Conservation (phyloP, 306 rosid species). For the Begonia peltatifolia region DNA sequence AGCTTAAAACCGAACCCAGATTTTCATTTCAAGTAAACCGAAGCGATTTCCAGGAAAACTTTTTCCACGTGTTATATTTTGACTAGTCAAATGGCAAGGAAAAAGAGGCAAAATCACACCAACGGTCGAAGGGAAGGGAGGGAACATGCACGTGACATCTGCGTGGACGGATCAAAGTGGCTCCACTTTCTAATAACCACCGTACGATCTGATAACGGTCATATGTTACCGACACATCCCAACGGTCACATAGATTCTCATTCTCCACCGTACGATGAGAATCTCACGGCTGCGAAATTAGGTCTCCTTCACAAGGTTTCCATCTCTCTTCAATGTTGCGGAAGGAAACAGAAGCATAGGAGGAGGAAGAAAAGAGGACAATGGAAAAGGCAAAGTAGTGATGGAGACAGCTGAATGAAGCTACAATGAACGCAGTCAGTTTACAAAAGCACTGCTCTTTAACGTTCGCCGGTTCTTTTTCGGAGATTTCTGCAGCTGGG, state of each 20-base stretch:
- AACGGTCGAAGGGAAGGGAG: too few relatives aligned
- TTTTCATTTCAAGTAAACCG: too few relatives aligned
- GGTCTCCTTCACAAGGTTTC: constrained; percentile 15
- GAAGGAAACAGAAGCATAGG: constrained; percentile 31
- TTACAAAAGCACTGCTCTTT: constrained; percentile 22
- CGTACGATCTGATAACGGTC: constrained; percentile 43
- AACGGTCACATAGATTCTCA: constrained; percentile 38
- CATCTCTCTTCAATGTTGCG: constrained; percentile 15
- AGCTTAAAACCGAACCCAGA: too few relatives aligned
- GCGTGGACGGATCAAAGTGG: too few relatives aligned
- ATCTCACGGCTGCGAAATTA: constrained; percentile 22
- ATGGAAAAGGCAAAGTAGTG: neutral
- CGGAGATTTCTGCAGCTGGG: constrained; percentile 10
- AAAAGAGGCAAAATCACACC: too few relatives aligned
- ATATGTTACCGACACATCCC: constrained; percentile 48
- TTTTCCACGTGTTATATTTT: too few relatives aligned
- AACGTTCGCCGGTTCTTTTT: constrained; percentile 30
- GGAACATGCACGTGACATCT: too few relatives aligned
- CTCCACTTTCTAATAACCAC: too few relatives aligned
- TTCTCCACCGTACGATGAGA: constrained; percentile 43
- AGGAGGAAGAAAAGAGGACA: constrained; percentile 8
- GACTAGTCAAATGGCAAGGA: too few relatives aligned
- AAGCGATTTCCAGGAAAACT: too few relatives aligned
- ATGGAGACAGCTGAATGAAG: constrained; percentile 7
- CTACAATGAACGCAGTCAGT: neutral